These are phyloP conservation scores for Geranium incanum DNA, from an alignment of 441 rosid species.

Conservation along the genomic window DNA sequence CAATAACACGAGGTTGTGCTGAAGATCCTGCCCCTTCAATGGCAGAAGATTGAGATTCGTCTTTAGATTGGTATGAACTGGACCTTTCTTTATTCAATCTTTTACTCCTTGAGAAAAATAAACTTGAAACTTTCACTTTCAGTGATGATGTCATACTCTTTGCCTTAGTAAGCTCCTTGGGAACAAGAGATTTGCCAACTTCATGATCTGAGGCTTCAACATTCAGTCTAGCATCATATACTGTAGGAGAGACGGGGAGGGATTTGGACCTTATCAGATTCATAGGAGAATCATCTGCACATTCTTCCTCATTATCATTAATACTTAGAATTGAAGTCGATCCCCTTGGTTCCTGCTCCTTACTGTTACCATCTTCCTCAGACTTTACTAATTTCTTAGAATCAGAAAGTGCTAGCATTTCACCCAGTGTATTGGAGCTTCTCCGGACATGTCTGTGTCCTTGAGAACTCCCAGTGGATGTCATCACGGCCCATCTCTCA, in stretches of 20 bases:
- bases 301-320: conserved; percentile 37
- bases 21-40: conserved; percentile 32
- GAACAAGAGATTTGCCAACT: conserved; percentile 32
- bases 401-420: conserved; percentile 92
- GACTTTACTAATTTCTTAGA: conserved; percentile 34
- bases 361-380: conserved; percentile 27
- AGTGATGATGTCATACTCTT: conserved; percentile 55
- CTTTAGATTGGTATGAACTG: conserved; percentile 30
- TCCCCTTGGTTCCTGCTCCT: conserved; percentile 40
- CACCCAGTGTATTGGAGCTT: conserved; percentile 86
- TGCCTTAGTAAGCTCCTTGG: conserved; percentile 42
- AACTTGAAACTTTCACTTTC: conserved; percentile 70
- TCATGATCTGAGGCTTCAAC: conserved; percentile 38
- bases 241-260: conserved; percentile 49
- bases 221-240: conserved; percentile 31
- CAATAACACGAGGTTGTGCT: conserved; percentile 18
- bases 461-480: conserved; percentile 44
- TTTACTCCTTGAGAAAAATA: conserved; percentile 67
- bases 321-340: conserved; percentile 45
- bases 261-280: conserved; percentile 68
- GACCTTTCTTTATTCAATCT: conserved; percentile 51
- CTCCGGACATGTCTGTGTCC: conserved; percentile 45
- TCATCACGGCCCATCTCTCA: conserved; percentile 92
- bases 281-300: conserved; percentile 38
- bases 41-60: conserved; percentile 32